Conservation (phyloP, 2,329 filamentous ascomycete species). For the Golovinomyces cichoracearum region DNA sequence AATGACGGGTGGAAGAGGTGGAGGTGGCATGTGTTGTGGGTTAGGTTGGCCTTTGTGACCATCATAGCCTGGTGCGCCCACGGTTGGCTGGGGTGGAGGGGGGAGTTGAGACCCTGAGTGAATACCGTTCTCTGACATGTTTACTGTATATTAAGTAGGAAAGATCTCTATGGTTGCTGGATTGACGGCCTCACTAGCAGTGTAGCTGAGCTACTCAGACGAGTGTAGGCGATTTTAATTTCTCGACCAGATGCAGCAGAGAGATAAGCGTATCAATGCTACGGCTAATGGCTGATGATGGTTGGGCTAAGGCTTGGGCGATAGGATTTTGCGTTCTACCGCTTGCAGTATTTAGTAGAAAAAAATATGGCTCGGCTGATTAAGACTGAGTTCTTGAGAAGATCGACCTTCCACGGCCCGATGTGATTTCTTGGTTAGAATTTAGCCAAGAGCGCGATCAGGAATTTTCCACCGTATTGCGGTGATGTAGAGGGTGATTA, state of each 20-base stretch:
- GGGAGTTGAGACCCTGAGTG: slow-evolving; percentile 39
- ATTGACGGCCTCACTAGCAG: not conserved
- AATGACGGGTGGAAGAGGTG: slow-evolving; percentile 54
- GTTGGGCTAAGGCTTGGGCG: too few relatives aligned
- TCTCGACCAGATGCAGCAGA: slow-evolving; percentile 2
- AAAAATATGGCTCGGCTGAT: not conserved
- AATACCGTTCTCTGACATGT: slow-evolving; percentile 54
- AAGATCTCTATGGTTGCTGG: not conserved
- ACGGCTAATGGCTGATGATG: not conserved
- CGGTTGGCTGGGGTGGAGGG: slow-evolving; percentile 38
- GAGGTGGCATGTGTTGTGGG: slow-evolving; percentile 61
- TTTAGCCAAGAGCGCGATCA: not conserved
- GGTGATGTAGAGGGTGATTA: slow-evolving; percentile 8
- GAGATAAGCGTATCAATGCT: slow-evolving; percentile 3
- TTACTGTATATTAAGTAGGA: not conserved
- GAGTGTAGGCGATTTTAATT: not conserved
- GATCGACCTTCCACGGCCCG: not conserved
- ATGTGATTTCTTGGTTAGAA: not conserved
- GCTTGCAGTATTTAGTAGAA: not conserved
- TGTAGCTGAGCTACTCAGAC: not conserved
- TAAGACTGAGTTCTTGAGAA: not conserved
- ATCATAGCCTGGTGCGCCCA: slow-evolving; percentile 53
- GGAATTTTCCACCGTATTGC: not conserved
- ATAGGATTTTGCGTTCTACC: not conserved
- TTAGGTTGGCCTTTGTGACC: slow-evolving; percentile 41